A percentile compares a stretch with the other conserved stretches of the same genome.
Conservation (phyloP, 2,329 filamentous ascomycete genomes). For the Botrytis squamosa region DNA sequence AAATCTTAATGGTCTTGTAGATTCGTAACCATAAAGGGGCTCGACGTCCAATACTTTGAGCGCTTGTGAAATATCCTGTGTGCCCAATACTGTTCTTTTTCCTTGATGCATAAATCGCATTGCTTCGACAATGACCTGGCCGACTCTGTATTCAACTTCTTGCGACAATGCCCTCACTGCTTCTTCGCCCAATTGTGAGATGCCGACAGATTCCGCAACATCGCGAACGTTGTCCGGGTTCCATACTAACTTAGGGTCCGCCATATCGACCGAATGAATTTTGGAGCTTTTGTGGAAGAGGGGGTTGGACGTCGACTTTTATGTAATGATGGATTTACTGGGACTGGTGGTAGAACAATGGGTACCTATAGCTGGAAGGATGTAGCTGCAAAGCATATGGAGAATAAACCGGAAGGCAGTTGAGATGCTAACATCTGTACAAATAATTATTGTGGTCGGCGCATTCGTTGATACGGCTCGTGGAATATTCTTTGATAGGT, state of each 20-base stretch:
- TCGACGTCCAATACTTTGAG: conserved; percentile 86
- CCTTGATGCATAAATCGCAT: conserved; percentile 94
- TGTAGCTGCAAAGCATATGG: background rate
- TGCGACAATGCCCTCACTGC: conserved; percentile 83
- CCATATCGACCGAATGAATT: conserved; percentile 23
- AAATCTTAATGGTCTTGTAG: conserved; percentile 81
- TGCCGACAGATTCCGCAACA: conserved; percentile 93
- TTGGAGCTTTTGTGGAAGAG: background rate
- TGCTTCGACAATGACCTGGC: conserved; percentile 89
- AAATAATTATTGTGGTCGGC: conserved; percentile 1
- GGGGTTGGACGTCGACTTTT: background rate
- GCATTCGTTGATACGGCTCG: background rate
- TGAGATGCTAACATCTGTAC: conserved; percentile 1
- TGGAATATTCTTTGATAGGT: conserved; percentile 7
- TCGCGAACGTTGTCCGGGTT: conserved; percentile 95
- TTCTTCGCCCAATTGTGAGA: conserved; percentile 77
- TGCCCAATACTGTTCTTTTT: conserved; percentile 81
- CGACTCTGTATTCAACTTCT: conserved; percentile 93
- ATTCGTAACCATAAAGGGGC: conserved; percentile 94
- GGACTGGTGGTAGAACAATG: too few species aligned
- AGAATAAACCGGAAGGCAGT: background rate
- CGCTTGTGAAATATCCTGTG: conserved; percentile 85
- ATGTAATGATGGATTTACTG: background rate
- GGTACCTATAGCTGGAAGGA: background rate
- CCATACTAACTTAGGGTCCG: conserved; percentile 64